A percentile compares a stretch with the other conserved stretches of the same genome.
These are phyloP conservation scores for Nemophila menziesii DNA, from an alignment of 257 asterid genomes.

Conservation along the genomic window DNA sequence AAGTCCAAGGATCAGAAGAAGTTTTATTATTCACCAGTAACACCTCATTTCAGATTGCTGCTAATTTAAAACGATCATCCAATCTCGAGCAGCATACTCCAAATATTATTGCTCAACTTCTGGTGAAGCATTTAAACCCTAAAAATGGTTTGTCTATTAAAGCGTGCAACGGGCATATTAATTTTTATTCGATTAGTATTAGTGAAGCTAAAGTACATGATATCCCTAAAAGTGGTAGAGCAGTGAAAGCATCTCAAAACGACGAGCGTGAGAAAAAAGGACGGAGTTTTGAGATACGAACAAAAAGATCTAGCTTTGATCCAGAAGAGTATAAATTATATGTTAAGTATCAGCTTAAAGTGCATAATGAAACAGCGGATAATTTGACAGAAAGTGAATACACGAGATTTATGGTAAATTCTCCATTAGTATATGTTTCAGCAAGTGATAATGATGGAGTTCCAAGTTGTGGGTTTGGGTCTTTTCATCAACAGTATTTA, in stretches of 20 bases:
- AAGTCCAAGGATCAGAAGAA: no score
- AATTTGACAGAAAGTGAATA: conserved; percentile 72
- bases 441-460: conserved; percentile 40
- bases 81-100: no score
- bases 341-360: conserved; percentile 74
- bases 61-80: no score
- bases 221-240: conserved; percentile 11
- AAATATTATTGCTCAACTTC: no score
- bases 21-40: no score
- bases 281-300: conserved; percentile 51
- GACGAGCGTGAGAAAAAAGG: no score
- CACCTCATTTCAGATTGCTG: no score
- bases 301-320: conserved; percentile 64
- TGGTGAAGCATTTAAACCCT: no score
- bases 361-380: conserved; percentile 78
- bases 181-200: no score
- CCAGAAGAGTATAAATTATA: conserved; percentile 80
- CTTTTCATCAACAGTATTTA: conserved; percentile 96
- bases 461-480: conserved; percentile 89
- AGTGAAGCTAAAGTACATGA: conserved; percentile 19
- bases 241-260: conserved; percentile 16
- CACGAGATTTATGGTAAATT: conserved; percentile 75
- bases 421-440: conserved; percentile 64
- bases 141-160: no score
- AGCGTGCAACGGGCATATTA: no score